These are phyloP conservation scores for Geranomyces michiganensis DNA, from an alignment of 192 early-diverging fungal species.

Conservation along the genomic window DNA sequence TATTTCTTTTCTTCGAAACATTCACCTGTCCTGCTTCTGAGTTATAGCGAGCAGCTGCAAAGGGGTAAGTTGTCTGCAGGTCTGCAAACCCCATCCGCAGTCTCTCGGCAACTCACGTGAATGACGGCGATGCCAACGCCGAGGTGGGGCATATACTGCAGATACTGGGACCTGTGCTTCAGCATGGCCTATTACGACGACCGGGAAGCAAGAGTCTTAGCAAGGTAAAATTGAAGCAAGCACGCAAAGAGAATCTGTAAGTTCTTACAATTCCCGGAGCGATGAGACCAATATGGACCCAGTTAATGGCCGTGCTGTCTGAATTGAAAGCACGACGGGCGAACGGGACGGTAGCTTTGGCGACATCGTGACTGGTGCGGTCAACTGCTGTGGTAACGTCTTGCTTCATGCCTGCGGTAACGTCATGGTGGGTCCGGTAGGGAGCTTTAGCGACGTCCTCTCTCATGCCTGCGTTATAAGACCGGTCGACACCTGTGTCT, in stretches of 20 bases:
- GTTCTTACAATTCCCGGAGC: constrained; percentile 15
- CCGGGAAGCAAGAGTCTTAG: background rate
- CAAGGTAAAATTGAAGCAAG: background rate
- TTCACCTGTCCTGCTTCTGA: background rate
- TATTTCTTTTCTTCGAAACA: too few relatives aligned
- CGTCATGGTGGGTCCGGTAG: too few relatives aligned
- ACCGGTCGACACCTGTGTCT: too few relatives aligned
- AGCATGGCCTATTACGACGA: background rate
- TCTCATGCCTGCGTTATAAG: too few relatives aligned
- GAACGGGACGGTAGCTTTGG: too few relatives aligned
- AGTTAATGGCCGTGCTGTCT: constrained; percentile 9
- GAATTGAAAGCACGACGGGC: too few relatives aligned
- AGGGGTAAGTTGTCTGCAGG: too few relatives aligned
- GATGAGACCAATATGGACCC: constrained; percentile 15
- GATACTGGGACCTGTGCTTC: constrained; percentile 9
- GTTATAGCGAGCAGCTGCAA: constrained; percentile 3
- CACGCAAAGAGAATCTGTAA: background rate
- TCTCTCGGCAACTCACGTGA: background rate
- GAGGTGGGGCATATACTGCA: constrained; percentile 2
- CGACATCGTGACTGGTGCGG: too few relatives aligned
- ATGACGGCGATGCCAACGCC: background rate
- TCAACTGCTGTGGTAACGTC: too few relatives aligned
- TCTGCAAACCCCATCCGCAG: too few relatives aligned
- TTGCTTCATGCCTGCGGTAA: too few relatives aligned
- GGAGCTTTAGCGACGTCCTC: too few relatives aligned